phyloP scores from a whole-genome alignment of 2,329 filamentous ascomycete species.

The Cladophialophora chaetospira region DNA sequence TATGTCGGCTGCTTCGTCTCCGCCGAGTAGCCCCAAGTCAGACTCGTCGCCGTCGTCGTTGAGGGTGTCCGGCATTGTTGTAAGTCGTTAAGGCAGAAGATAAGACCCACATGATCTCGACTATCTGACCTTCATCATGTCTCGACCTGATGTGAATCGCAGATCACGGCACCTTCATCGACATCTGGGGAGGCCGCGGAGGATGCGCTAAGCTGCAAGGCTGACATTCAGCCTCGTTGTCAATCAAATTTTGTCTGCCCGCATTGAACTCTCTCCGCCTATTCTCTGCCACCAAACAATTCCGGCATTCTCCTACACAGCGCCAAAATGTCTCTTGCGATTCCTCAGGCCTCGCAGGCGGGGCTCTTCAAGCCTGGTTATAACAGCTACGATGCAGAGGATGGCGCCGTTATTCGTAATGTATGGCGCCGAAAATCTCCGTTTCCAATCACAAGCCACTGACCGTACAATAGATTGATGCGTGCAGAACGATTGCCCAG shows the following conservation, averaged over 20 bases:
- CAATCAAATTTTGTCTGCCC: constrained; percentile 1
- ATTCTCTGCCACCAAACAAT: not conserved
- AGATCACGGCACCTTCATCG: too few relatives aligned
- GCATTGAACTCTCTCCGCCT: not conserved
- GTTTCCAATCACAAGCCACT: too few relatives aligned
- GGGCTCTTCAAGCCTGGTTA: constrained; percentile 96
- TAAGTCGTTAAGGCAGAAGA: too few relatives aligned
- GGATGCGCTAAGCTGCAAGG: too few relatives aligned
- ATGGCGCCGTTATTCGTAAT: constrained; percentile 97
- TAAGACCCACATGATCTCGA: too few relatives aligned
- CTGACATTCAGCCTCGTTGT: not conserved
- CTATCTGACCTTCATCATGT: not conserved
- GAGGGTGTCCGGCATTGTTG: not conserved
- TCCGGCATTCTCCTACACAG: not conserved
- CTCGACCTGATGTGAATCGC: not conserved
- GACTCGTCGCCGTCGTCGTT: not conserved
- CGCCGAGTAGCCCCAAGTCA: not conserved
- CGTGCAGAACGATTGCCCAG: constrained; percentile 90
- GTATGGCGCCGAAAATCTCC: constrained; percentile 12
- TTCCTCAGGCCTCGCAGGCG: constrained; percentile 89
- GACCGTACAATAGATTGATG: constrained; percentile 80
- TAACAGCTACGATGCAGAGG: constrained; percentile 97
- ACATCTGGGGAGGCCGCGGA: too few relatives aligned
- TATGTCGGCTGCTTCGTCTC: not conserved
- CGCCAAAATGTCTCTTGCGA: constrained; percentile 81